Conservation (phyloP, 495 filamentous ascomycete species). For the Pyrenula massariospora region DNA sequence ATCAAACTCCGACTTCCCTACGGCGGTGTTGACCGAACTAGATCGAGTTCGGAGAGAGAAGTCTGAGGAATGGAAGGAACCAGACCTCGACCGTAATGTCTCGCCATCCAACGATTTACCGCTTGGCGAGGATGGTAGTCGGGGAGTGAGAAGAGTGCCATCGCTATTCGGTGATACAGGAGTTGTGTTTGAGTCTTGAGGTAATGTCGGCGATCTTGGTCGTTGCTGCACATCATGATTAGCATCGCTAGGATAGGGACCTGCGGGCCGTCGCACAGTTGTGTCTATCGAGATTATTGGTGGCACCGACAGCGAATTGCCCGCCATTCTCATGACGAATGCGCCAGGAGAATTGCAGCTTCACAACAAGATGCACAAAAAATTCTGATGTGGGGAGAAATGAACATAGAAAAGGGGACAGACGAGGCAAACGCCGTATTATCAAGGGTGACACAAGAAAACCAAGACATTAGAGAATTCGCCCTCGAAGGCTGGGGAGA, state of each 20-base stretch:
- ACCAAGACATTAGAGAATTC: not conserved
- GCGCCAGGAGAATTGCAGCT: not conserved
- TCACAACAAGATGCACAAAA: not conserved
- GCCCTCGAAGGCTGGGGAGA: not conserved
- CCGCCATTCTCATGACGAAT: not conserved
- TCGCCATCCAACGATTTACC: conserved; percentile 36
- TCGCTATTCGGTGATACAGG: conserved; percentile 2
- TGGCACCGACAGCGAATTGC: not conserved
- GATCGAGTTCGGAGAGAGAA: conserved; percentile 29
- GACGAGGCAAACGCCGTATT: not conserved
- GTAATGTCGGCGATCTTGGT: conserved; percentile 3
- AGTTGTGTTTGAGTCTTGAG: conserved; percentile 5
- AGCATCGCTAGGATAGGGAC: not conserved
- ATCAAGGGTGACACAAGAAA: not conserved
- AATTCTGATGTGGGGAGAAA: not conserved
- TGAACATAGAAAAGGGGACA: not conserved
- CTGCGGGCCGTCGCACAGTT: conserved; percentile 4
- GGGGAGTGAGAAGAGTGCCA: conserved; percentile 6
- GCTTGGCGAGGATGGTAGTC: conserved; percentile 18
- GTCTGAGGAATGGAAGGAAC: conserved; percentile 32
- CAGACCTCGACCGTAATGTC: conserved; percentile 33
- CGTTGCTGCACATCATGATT: conserved; percentile 6
- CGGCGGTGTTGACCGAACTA: conserved; percentile 24
- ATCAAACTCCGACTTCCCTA: conserved; percentile 23
- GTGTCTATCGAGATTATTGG: conserved; percentile 6